Percentiles rank a stretch among this genome's conserved stretches.
Conservation (phyloP, 805 yeast species). For the Myxozyma vanderwaltii region DNA sequence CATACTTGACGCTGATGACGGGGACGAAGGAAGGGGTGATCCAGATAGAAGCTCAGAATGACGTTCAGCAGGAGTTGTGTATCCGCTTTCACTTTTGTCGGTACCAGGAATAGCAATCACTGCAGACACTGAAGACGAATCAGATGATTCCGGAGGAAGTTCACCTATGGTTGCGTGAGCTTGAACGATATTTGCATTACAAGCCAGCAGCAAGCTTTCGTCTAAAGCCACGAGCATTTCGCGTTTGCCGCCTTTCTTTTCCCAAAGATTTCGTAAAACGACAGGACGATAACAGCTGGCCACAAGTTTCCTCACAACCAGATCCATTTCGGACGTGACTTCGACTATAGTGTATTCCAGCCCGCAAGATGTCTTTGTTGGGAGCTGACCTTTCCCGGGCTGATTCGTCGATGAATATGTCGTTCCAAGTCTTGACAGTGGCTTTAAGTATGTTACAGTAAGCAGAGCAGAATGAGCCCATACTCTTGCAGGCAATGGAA, state of each 20-base stretch:
- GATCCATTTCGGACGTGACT: conserved; percentile 29
- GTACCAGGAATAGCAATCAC: not conserved
- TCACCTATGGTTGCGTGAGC: not conserved
- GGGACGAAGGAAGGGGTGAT: conserved; percentile 1
- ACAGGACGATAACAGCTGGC: conserved; percentile 34
- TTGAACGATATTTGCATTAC: not conserved
- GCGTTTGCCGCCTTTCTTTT: conserved; percentile 24
- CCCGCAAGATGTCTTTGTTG: conserved; percentile 1
- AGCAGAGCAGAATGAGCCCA: conserved; percentile 33
- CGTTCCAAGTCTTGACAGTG: conserved; percentile 25
- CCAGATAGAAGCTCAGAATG: not conserved
- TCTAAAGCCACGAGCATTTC: conserved; percentile 31
- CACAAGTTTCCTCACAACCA: conserved; percentile 27
- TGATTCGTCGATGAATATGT: not conserved
- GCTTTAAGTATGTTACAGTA: conserved; percentile 13
- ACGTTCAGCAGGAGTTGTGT: not conserved
- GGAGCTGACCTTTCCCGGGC: not conserved
- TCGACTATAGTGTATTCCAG: conserved; percentile 27
- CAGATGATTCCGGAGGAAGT: not conserved
- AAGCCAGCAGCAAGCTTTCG: conserved; percentile 7
- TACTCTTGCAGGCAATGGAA: conserved; percentile 25
- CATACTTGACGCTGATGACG: not conserved
- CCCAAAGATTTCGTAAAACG: conserved; percentile 32
- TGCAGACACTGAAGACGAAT: not conserved
- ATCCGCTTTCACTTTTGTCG: not conserved